Evolutionary conservation across 306 rosid genomes (phyloP).

Genomic region (Corylus americana): DNA sequence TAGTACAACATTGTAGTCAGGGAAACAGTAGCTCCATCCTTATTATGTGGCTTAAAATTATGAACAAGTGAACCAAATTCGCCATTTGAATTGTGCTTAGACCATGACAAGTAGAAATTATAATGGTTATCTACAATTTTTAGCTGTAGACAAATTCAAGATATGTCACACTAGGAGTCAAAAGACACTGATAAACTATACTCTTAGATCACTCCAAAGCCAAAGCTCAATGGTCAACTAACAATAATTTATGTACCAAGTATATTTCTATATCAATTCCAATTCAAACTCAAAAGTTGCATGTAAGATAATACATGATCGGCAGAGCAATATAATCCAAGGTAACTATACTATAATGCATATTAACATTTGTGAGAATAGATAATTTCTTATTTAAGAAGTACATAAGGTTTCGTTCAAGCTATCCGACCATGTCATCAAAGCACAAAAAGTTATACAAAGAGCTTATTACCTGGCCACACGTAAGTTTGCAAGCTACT

Average conservation of each 20-base stretch:
- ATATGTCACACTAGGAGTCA: neutral
- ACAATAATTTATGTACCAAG: neutral
- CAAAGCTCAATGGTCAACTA: neutral
- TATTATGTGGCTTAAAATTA: neutral
- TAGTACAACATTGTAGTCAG: neutral
- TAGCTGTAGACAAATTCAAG: neutral
- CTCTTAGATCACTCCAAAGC: neutral
- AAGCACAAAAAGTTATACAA: slow-evolving; percentile 20
- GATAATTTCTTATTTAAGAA: neutral
- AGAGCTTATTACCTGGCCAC: slow-evolving; percentile 67
- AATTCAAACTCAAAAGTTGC: neutral
- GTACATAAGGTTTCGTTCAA: neutral
- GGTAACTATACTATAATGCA: neutral
- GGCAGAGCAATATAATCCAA: neutral
- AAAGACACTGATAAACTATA: neutral
- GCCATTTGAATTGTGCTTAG: neutral
- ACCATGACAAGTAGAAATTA: neutral
- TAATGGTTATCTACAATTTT: neutral
- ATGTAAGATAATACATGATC: neutral
- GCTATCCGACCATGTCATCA: slow-evolving; percentile 20
- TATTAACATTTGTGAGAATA: neutral
- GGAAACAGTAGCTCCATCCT: neutral
- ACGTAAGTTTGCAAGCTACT: slow-evolving; percentile 89
- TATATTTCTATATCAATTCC: slow-evolving; percentile 1
- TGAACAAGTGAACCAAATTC: neutral